Conservation (phyloP, 2,329 filamentous ascomycete species). For the Penicillium digitatum region DNA sequence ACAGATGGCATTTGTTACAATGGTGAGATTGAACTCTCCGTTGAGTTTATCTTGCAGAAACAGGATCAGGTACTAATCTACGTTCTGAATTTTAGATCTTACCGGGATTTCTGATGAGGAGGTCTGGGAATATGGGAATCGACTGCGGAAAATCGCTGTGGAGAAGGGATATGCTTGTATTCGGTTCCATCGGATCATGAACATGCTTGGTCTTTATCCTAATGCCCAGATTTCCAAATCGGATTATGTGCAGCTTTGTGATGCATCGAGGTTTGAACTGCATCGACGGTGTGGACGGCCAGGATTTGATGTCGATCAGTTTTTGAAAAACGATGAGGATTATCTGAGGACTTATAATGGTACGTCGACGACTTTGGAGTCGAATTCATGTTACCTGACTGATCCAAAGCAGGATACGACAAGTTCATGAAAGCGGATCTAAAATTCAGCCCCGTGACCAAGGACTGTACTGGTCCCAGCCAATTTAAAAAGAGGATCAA, state of each 20-base stretch:
- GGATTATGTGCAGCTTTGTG: constrained; percentile 4
- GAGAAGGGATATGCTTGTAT: constrained; percentile 8
- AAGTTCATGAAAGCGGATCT: constrained; percentile 10
- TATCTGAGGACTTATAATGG: constrained; percentile 10
- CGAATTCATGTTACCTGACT: not conserved
- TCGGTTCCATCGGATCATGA: constrained; percentile 8
- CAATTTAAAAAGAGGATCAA: constrained; percentile 11
- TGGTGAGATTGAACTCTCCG: not conserved
- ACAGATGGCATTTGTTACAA: constrained; percentile 11
- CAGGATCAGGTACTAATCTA: not conserved
- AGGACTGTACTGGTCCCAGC: not conserved
- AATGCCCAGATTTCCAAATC: not conserved
- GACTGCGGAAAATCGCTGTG: constrained; percentile 5
- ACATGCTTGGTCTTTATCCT: constrained; percentile 3
- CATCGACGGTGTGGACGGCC: constrained; percentile 1
- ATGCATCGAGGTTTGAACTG: constrained; percentile 1
- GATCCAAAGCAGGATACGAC: constrained; percentile 2
- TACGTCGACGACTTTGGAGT: not conserved
- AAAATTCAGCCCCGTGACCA: constrained; percentile 8
- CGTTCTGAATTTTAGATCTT: not conserved
- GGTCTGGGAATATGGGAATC: constrained; percentile 11
- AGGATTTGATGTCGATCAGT: constrained; percentile 4
- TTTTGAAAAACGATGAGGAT: constrained; percentile 7
- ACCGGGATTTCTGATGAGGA: constrained; percentile 8
- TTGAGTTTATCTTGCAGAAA: too few relatives aligned